These are phyloP conservation scores for Pholiota molesta DNA, from an alignment of 768 basidiomycete species.

Conservation along the genomic window DNA sequence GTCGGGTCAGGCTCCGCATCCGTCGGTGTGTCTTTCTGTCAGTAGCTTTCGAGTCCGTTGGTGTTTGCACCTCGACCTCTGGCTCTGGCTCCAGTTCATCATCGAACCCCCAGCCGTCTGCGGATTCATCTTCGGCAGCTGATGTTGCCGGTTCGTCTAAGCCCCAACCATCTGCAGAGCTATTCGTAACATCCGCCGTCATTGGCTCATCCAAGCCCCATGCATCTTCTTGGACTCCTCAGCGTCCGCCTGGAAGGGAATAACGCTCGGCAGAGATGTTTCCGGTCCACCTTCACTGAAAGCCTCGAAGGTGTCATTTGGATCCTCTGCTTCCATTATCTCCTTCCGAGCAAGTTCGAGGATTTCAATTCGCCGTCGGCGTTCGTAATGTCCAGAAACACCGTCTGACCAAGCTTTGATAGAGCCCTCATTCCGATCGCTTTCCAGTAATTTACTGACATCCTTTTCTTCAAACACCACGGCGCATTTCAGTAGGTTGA, in stretches of 20 bases:
- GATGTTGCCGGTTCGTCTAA: conserved; percentile 18
- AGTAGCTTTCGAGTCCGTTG: conserved; percentile 8
- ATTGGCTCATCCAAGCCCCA: conserved; percentile 34
- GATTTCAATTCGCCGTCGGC: conserved; percentile 66
- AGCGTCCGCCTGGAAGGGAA: conserved; percentile 32
- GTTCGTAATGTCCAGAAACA: conserved; percentile 77
- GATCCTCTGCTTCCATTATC: conserved; percentile 47
- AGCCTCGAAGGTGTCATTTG: conserved; percentile 42
- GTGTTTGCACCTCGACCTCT: conserved; percentile 6
- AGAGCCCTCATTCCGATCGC: conserved; percentile 47
- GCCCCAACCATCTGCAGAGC: conserved; percentile 33
- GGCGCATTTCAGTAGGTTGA: conserved; percentile 57
- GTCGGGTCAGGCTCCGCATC: conserved; percentile 44
- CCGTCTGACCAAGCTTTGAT: conserved; percentile 73
- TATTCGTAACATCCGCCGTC: conserved; percentile 30
- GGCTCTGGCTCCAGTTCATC: conserved; percentile 33
- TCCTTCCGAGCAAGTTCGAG: conserved; percentile 62
- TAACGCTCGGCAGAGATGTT: conserved; percentile 31
- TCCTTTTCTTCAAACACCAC: conserved; percentile 67
- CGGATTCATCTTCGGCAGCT: conserved; percentile 24
- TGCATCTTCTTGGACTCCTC: conserved; percentile 40
- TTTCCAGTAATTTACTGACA: conserved; percentile 51
- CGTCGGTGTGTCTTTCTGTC: conserved; percentile 4
- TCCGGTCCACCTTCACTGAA: conserved; percentile 38
- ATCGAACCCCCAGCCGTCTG: conserved; percentile 58